These are phyloP conservation scores for Eustoma russellianum DNA, from an alignment of 257 asterid genomes.

Conservation along the genomic window DNA sequence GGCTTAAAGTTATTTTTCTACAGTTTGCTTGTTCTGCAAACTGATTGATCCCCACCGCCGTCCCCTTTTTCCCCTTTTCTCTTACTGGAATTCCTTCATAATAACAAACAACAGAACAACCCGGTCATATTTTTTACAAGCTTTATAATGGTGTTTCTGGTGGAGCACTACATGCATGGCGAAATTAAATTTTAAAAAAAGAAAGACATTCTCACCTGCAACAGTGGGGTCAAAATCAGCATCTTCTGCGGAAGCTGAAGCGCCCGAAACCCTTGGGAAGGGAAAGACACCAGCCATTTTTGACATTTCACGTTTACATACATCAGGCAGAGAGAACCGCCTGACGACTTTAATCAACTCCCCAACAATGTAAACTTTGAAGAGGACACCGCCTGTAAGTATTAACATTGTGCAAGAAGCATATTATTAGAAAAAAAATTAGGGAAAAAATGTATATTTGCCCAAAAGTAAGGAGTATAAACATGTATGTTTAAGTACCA, in stretches of 20 bases:
- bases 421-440: background rate
- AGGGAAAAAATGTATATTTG: background rate
- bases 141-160: too few species aligned
- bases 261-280: conserved; percentile 85
- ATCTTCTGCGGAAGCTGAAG: conserved; percentile 75
- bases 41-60: too few species aligned
- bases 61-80: too few species aligned
- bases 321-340: conserved; percentile 82
- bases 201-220: conserved; percentile 57
- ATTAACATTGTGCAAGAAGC: conserved; percentile 3
- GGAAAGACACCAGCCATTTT: conserved; percentile 55
- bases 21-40: too few species aligned
- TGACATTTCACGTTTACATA: conserved; percentile 51
- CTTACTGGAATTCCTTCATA: too few species aligned
- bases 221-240: conserved; percentile 69
- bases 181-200: background rate
- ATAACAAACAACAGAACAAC: too few species aligned
- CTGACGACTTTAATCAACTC: conserved; percentile 72
- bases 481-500: conserved; percentile 27
- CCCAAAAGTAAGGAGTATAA: background rate
- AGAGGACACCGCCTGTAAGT: conserved; percentile 65
- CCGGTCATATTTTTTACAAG: too few species aligned
- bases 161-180: too few species aligned
- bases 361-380: conserved; percentile 73
- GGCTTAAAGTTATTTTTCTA: too few species aligned